These are phyloP conservation scores for Arabidopsis suecica DNA, from an alignment of 345 rosid genomes.

Conservation along the genomic window DNA sequence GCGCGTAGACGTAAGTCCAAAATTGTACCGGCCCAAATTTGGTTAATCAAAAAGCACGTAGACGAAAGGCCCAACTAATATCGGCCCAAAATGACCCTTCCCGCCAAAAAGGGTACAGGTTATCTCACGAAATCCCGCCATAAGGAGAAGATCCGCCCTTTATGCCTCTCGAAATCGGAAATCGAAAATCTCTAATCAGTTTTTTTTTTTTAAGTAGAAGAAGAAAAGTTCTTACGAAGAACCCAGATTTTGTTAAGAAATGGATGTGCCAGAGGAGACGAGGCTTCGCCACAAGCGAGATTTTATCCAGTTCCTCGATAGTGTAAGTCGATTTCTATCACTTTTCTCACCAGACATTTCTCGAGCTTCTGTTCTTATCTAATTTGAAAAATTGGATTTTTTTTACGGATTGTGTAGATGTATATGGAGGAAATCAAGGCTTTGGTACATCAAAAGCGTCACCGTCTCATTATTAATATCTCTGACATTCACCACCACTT, in stretches of 20 bases:
- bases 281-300: slow-evolving; percentile 79
- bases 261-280: slow-evolving; percentile 75
- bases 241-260: slow-evolving; percentile 32
- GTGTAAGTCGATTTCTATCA: slow-evolving; percentile 46
- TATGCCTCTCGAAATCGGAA: slow-evolving; percentile 11
- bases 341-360: background rate
- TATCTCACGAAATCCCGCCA: slow-evolving; percentile 21
- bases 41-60: background rate
- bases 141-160: background rate
- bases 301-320: slow-evolving; percentile 73
- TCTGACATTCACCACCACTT: slow-evolving; percentile 77
- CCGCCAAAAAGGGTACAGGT: slow-evolving; percentile 38
- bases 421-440: slow-evolving; percentile 83
- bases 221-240: background rate
- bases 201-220: background rate
- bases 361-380: background rate
- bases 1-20: background rate
- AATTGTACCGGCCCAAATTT: background rate
- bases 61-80: background rate
- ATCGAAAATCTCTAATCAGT: background rate
- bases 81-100: slow-evolving; percentile 25
- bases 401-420: slow-evolving; percentile 43
- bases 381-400: background rate
- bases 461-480: slow-evolving; percentile 88
- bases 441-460: slow-evolving; percentile 86